Evolutionary conservation across 2,329 filamentous ascomycete genomes (phyloP), one percentile per base, ranked within the genome.

Genomic region (Aaosphaeria pasadenensis): DNA sequence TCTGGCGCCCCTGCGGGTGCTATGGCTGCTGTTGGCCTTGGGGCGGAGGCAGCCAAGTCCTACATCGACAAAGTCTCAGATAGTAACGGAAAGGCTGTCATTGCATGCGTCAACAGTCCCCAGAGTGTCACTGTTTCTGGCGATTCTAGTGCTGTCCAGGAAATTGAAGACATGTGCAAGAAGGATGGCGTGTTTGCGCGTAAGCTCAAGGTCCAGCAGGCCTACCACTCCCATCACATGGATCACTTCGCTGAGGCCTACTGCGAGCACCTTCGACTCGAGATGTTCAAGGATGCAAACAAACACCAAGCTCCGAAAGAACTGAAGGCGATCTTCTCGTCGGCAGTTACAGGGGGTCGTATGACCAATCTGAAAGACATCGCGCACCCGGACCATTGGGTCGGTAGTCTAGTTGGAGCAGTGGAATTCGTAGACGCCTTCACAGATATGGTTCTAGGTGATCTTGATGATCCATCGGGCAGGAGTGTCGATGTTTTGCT

Each of bases 161-260:
- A 35, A 36, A 44, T 44, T 28, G 30, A 44, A 11, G n/a, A 7
- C 11, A 24, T 24, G n/a, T 24, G 11, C 24, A 44, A 33, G 28
- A 6, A 7, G 9, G 31, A 44, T 29, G 42, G 30, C 30, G 31
- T 44, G 29, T 43, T 43, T 43, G 30, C 42, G 11, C 9, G 42
- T 6, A 11, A 11, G 53, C 29, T 13, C 31, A 5, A 7, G n/a
- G n/a, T 55, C 45, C 47, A 31, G 44, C 5, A 36, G 39, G 17
- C 30, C 28, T 31, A 30, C 65, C 24, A 62, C 62, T 35, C 45
- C 48, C 65, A 67, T 32, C 72, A 75, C 39, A 74, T 74, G 72
- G 13, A 35, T 4, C 24, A 44, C 4, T 5, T 49, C 11, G 50
- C 50, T 6, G 6, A 39, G 29, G 7, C 32, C 1, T 62, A 11